Evolutionary conservation across 495 filamentous ascomycete genomes (phyloP), one percentile per base, ranked within the genome.

Genomic region (Aspergillus cristatus): DNA sequence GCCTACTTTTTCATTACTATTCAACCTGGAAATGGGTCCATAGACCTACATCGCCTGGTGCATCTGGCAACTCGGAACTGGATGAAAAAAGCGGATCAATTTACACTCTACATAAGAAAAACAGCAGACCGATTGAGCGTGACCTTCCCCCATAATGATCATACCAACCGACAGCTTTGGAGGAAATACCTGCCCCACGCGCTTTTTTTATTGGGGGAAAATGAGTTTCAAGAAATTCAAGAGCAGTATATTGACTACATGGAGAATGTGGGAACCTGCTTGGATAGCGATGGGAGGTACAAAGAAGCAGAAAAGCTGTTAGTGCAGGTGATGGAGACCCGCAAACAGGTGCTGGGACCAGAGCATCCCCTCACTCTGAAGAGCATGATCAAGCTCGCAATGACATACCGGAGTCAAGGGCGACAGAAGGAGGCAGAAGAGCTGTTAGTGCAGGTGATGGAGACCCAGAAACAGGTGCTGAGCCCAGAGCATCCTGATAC

Each of bases 401-500:
- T 18, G 2, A 37, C 26, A 18, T 45, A 38, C 10, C 18, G 15
- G 2, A 25, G 48, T 28, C 43, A 54, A 43, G 48, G 43, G 26
- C 45, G 39, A 47, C 43, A 40, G 34, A 43, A 51, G 7, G 49
- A 63, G 1, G 58, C 62, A 4, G 55, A 65, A 46, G 34, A 50
- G 14, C 16, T 61, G 16, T 7, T 37, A 6, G 13, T 40, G 24
- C 40, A 51, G 28, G 49, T 41, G 3, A 18, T 51, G 32, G 29
- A 48, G 17, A 35, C 14, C 5, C 25, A 14, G 10, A 32, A 45
- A 30, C 20, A n/a, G 10, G 26, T 44, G 18, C 32, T 66, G 1
- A 67, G 67, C 3, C 32, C 25, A 3, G 44, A 64, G 6, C 60
- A 74, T 48, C 53, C 52, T 10, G 3, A 46, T 18, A 68, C 62